Conservation (phyloP, 257 asterid species). For the Phtheirospermum japonicum region DNA sequence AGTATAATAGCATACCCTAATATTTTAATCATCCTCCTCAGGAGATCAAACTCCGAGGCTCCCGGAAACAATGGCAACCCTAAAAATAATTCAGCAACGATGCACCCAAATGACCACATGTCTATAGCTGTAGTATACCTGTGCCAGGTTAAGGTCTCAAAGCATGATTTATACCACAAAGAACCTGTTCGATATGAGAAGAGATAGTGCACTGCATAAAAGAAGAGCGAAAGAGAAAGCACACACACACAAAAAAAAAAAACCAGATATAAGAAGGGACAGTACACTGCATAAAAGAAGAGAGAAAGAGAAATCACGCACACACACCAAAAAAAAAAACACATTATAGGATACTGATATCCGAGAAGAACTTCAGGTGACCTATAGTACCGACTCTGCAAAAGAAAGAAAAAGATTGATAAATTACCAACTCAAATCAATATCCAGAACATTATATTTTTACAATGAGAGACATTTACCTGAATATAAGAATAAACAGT, state of each 20-base stretch:
- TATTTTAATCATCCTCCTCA: conserved; percentile 92
- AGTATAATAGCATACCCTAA: conserved; percentile 61
- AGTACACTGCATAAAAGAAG: not conserved
- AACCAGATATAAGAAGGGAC: too few species aligned
- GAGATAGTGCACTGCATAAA: conserved; percentile 3
- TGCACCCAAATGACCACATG: conserved; percentile 99
- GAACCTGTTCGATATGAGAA: conserved; percentile 1
- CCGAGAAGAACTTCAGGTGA: conserved; percentile 99
- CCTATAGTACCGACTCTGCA: conserved; percentile 97
- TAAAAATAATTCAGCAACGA: conserved; percentile 89
- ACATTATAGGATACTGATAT: conserved; percentile 88
- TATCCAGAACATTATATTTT: conserved; percentile 3
- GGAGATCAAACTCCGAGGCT: conserved; percentile 95
- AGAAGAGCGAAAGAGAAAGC: conserved; percentile 12
- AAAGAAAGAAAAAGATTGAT: conserved; percentile 28
- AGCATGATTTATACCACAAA: conserved; percentile 29
- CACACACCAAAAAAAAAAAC: too few species aligned
- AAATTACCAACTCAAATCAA: conserved; percentile 26
- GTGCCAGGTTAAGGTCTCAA: conserved; percentile 54
- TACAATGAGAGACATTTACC: conserved; percentile 39
- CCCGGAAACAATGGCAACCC: conserved; percentile 99
- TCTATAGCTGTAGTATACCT: conserved; percentile 95
- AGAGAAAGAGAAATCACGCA: too few species aligned
- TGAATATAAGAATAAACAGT: conserved; percentile 97
- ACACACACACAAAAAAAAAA: too few species aligned